These are phyloP conservation scores for Emergomyces pasteurianus DNA, from an alignment of 2,329 filamentous ascomycete species.

Conservation along the genomic window DNA sequence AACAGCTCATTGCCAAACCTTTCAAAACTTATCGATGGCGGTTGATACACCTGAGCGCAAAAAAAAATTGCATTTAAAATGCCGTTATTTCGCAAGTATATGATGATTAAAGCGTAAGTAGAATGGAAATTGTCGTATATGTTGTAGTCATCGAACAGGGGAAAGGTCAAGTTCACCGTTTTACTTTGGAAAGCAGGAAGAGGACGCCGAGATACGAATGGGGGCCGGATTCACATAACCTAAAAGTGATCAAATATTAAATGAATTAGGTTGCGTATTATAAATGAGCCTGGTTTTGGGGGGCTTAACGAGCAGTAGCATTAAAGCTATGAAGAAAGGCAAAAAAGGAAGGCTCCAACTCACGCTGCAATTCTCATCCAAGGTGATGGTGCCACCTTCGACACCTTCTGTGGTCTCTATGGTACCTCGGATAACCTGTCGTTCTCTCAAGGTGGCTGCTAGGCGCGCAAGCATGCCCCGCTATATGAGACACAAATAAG, in stretches of 20 bases:
- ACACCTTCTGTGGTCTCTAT: conserved; percentile 16
- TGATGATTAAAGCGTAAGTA: background rate
- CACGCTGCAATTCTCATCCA: conserved; percentile 37
- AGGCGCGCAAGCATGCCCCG: conserved; percentile 37
- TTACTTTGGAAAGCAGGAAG: background rate
- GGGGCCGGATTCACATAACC: conserved; percentile 5
- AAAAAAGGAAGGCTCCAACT: conserved; percentile 10
- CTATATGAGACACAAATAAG: conserved; percentile 19
- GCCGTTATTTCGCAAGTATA: background rate
- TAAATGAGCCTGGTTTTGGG: background rate
- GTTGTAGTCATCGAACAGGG: background rate
- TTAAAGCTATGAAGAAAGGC: background rate
- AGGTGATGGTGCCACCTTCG: conserved; percentile 22
- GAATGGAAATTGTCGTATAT: background rate
- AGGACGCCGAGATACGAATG: background rate
- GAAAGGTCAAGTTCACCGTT: background rate
- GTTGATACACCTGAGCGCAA: background rate
- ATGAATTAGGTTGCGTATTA: background rate
- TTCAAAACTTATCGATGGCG: background rate
- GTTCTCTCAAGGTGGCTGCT: conserved; percentile 30
- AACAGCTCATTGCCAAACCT: background rate
- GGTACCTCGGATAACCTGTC: conserved; percentile 17
- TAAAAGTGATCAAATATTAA: background rate
- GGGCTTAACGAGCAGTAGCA: background rate
- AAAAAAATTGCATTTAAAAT: background rate